A percentile compares a stretch with the other conserved stretches of the same genome.
Conservation (phyloP, 2,329 filamentous ascomycete species). For the Keithomyces neogunnii region DNA sequence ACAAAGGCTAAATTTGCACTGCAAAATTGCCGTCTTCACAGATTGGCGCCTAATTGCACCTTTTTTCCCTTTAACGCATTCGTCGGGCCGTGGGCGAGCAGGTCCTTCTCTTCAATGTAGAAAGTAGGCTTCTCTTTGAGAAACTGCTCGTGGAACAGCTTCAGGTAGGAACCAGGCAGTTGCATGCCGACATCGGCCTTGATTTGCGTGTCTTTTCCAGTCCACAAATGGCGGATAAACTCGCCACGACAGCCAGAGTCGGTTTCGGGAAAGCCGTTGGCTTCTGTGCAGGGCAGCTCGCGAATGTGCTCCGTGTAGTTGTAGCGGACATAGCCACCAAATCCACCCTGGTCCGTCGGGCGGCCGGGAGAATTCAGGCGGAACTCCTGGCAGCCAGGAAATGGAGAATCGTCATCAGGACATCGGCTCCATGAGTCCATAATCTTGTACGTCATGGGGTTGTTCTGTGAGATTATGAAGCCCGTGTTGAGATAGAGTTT, state of each 20-base stretch:
- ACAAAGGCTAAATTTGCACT: neutral
- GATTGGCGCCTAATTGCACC: neutral
- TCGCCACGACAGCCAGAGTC: slow-evolving; percentile 28
- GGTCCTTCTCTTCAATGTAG: slow-evolving; percentile 26
- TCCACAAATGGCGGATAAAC: slow-evolving; percentile 36
- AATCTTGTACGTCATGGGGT: slow-evolving; percentile 36
- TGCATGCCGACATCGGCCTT: slow-evolving; percentile 30
- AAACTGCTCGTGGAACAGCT: slow-evolving; percentile 28
- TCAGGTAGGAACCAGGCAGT: slow-evolving; percentile 26
- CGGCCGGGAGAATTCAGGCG: slow-evolving; percentile 25
- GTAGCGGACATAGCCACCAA: slow-evolving; percentile 35
- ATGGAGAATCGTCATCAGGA: slow-evolving; percentile 28
- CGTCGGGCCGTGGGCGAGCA: slow-evolving; percentile 19
- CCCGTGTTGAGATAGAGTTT: slow-evolving; percentile 41
- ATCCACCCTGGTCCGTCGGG: slow-evolving; percentile 35
- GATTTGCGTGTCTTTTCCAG: slow-evolving; percentile 29
- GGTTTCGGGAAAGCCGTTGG: slow-evolving; percentile 34
- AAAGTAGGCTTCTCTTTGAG: slow-evolving; percentile 23
- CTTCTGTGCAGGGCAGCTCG: slow-evolving; percentile 31
- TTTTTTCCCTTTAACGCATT: slow-evolving; percentile 3
- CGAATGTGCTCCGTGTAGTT: slow-evolving; percentile 31
- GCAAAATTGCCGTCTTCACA: neutral
- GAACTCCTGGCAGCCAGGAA: slow-evolving; percentile 30
- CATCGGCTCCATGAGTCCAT: slow-evolving; percentile 39
- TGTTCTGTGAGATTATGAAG: slow-evolving; percentile 45